Evolutionary conservation across 2,329 filamentous ascomycete genomes (phyloP).

Genomic region (Mollisia scopiformis): DNA sequence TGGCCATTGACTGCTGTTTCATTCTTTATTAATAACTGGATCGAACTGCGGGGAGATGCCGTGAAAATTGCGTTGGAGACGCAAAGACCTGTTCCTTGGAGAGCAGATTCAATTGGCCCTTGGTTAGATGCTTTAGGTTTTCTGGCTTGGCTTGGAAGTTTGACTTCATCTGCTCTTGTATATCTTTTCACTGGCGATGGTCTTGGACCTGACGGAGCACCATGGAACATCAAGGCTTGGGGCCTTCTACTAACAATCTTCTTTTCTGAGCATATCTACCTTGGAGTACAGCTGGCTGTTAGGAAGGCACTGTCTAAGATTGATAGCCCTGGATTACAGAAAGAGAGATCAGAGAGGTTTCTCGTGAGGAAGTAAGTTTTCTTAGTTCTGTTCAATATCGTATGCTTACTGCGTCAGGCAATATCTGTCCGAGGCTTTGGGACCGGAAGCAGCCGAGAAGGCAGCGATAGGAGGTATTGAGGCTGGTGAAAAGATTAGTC

Average conservation of each 20-base stretch:
- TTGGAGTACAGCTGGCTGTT: constrained; percentile 75
- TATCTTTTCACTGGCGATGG: constrained; percentile 81
- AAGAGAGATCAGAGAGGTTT: constrained; percentile 82
- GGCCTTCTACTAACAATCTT: constrained; percentile 81
- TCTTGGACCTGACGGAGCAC: constrained; percentile 66
- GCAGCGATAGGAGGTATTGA: constrained; percentile 50
- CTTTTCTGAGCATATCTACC: constrained; percentile 86
- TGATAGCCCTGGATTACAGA: constrained; percentile 84
- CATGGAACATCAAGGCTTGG: constrained; percentile 76
- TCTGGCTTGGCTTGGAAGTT: constrained; percentile 89
- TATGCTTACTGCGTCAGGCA: constrained; percentile 25
- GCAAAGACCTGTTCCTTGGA: constrained; percentile 85
- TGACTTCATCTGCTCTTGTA: constrained; percentile 85
- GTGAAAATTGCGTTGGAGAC: constrained; percentile 92
- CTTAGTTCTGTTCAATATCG: background rate
- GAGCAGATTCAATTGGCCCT: constrained; percentile 91
- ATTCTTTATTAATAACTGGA: constrained; percentile 94
- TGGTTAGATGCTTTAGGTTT: constrained; percentile 87
- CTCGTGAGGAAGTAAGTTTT: constrained; percentile 75
- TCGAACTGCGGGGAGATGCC: constrained; percentile 90
- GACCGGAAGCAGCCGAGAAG: constrained; percentile 55
- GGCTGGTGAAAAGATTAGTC: constrained; percentile 65
- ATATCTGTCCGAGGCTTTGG: constrained; percentile 70
- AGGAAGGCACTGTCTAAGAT: constrained; percentile 75
- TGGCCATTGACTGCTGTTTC: constrained; percentile 92